A percentile compares a stretch with the other conserved stretches of the same genome.
Evolutionary conservation across 106 monocot genomes (phyloP).

Genomic region (Xerophyta viscosa): DNA sequence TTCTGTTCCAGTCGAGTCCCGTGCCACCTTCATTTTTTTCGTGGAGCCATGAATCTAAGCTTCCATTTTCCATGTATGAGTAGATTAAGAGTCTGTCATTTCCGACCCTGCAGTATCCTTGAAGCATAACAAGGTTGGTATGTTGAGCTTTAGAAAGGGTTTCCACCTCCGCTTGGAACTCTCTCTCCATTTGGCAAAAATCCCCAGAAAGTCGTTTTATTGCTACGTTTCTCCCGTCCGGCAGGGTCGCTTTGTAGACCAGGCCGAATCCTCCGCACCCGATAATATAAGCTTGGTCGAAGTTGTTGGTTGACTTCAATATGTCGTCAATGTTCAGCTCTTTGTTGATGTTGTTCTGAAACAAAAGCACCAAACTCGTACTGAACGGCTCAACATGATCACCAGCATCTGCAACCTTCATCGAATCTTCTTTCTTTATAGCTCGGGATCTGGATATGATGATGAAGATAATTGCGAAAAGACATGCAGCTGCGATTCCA

Average conservation of each 20-base stretch:
- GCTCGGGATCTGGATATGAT: slow-evolving; percentile 1
- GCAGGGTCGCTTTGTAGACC: slow-evolving; percentile 11
- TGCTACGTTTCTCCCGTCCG: slow-evolving; percentile 4
- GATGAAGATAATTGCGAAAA: slow-evolving; percentile 6
- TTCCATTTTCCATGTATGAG: slow-evolving; percentile 12
- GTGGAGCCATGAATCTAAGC: slow-evolving; percentile 10
- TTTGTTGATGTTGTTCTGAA: slow-evolving; percentile 5
- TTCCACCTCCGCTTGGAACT: slow-evolving; percentile 10
- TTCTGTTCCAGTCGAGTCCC: neutral
- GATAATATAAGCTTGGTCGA: slow-evolving; percentile 2
- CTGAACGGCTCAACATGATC: neutral
- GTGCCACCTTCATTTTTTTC: slow-evolving; percentile 4
- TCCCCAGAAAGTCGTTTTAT: slow-evolving; percentile 10
- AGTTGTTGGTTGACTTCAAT: slow-evolving; percentile 8
- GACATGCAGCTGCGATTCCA: slow-evolving; percentile 1
- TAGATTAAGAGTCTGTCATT: slow-evolving; percentile 11
- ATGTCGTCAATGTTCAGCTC: slow-evolving; percentile 8
- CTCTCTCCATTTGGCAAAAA: slow-evolving; percentile 11
- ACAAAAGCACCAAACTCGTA: slow-evolving; percentile 8
- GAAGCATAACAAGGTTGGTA: slow-evolving; percentile 7
- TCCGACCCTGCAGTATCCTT: slow-evolving; percentile 10
- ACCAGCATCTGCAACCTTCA: slow-evolving; percentile 6
- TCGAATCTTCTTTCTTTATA: neutral
- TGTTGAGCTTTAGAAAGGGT: slow-evolving; percentile 11
- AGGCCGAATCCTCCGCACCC: slow-evolving; percentile 9